Conservation (phyloP, 2,329 filamentous ascomycete species). For the Epichloe festucae region DNA sequence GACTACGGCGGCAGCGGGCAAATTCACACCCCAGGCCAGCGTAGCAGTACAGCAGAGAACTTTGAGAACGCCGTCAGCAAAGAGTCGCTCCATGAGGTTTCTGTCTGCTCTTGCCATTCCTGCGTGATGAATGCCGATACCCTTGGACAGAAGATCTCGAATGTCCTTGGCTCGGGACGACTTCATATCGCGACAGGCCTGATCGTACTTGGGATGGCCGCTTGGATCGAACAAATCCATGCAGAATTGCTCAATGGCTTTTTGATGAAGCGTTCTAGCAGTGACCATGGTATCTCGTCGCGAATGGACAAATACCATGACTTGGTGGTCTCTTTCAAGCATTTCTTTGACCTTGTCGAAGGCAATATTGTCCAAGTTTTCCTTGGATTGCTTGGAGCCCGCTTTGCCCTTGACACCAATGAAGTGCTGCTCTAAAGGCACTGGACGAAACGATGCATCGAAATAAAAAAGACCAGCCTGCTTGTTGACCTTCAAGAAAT, state of each 20-base stretch:
- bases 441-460: slow-evolving; percentile 86
- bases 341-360: slow-evolving; percentile 95
- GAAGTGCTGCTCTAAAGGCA: slow-evolving; percentile 94
- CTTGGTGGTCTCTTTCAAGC: slow-evolving; percentile 81
- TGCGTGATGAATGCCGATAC: slow-evolving; percentile 89
- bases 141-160: slow-evolving; percentile 77
- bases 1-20: slow-evolving; percentile 88
- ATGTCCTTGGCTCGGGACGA: slow-evolving; percentile 75
- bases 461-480: slow-evolving; percentile 87
- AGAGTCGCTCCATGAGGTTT: slow-evolving; percentile 90
- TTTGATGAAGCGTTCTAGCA: slow-evolving; percentile 72
- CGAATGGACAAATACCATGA: slow-evolving; percentile 99
- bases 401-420: slow-evolving; percentile 90
- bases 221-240: slow-evolving; percentile 73
- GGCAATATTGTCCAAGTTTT: slow-evolving; percentile 75
- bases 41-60: slow-evolving; percentile 98
- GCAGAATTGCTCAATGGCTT: slow-evolving; percentile 69
- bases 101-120: slow-evolving; percentile 91
- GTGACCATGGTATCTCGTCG: slow-evolving; percentile 86
- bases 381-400: slow-evolving; percentile 65
- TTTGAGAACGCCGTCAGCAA: slow-evolving; percentile 83
- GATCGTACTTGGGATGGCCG: slow-evolving; percentile 65
- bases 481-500: slow-evolving; percentile 93
- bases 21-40: slow-evolving; percentile 95
- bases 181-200: slow-evolving; percentile 73